A percentile compares a stretch with the other conserved stretches of the same genome.
These are phyloP conservation scores for Solanum bukasovii DNA, from an alignment of 257 asterid genomes.

Conservation along the genomic window DNA sequence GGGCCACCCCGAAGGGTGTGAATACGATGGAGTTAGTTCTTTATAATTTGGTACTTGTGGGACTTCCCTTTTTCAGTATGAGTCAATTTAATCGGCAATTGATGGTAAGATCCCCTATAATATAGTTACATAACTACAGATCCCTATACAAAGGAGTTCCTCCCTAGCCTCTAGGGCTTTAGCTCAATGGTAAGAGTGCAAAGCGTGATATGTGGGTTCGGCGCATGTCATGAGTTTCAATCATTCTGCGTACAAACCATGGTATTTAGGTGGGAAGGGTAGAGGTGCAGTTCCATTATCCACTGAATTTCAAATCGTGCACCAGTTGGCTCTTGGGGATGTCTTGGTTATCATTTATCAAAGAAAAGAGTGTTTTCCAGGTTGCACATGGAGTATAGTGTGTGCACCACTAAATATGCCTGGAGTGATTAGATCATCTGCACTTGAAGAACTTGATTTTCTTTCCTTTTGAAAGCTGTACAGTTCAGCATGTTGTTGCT, in stretches of 20 bases:
- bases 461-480: background rate
- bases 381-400: background rate
- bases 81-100: background rate
- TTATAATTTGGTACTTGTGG: background rate
- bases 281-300: background rate
- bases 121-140: background rate
- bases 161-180: background rate
- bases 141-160: background rate
- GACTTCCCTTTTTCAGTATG: background rate
- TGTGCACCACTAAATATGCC: background rate
- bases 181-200: background rate
- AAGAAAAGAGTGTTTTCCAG: background rate
- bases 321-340: background rate
- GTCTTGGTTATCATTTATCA: background rate
- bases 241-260: background rate
- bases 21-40: background rate
- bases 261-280: background rate
- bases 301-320: background rate
- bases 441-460: background rate
- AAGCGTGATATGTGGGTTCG: background rate
- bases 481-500: background rate
- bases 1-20: background rate
- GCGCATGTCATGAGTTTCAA: background rate
- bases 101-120: background rate
- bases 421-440: background rate